Evolutionary conservation across 2,329 filamentous ascomycete genomes (phyloP), one percentile per base, ranked within the genome.

Genomic region (Corinectria fuckeliana): DNA sequence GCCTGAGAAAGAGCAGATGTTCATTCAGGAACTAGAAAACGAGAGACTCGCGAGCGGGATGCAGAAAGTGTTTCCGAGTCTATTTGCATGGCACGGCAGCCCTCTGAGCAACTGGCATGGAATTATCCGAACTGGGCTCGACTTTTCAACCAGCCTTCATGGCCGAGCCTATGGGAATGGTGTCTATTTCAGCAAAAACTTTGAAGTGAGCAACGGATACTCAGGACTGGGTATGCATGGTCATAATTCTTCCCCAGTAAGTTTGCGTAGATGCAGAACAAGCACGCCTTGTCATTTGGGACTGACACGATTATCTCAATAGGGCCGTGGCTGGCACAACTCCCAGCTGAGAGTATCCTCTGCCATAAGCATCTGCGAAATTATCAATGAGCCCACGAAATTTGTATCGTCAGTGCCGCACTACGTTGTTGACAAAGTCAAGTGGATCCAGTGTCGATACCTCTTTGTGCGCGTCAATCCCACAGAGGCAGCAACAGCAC

Each of bases 361-460:
- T 1, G 89, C 89, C 1, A 77, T 97, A 42, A 91, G 91, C 28
- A 77, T 97, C 44, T 95, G 93, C 68, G 93, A 97, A 72, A 87
- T 97, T 42, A 87, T 96, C 69, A 97, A 97, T 71, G 81, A 82
- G 0, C 88, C 92, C 0, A 50, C 73, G 0, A 70, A 88, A 42
- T 97, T 91, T 68, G 74, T 82, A 5, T 82, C 78, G 61, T 67
- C 8, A 0, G 63, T 0, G 0, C 89, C 89, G 0, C 86, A 88
- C 75, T 87, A 91, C 45, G 93, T 97, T 8, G 87, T 97, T 1
- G 73, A 84, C 23, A 81, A 92, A 42, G 77, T 90, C 9, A 89
- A 96, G 69, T 97, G 93, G 93, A 93, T 96, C 59, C 92, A 96
- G 70, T 93, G 92, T 23, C 85, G 93, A 41, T 97, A 96, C 74